Conservation (phyloP, 257 asterid species). For the Asclepias syriaca region DNA sequence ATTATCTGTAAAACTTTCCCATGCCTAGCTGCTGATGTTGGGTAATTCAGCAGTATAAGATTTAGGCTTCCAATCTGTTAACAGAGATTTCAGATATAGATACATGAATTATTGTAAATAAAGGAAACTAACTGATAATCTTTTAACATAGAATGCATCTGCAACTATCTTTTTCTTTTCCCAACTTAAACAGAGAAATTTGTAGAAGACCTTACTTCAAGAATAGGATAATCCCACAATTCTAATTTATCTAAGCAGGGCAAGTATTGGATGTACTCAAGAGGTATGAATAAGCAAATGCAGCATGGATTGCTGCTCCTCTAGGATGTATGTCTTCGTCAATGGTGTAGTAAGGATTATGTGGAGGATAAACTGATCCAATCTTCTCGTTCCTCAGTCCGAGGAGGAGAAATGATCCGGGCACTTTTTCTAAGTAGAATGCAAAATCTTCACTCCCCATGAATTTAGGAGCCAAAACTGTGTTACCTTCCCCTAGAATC, state of each 20-base stretch:
- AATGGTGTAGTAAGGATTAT: slow-evolving; percentile 40
- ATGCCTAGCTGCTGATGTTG: too few species aligned
- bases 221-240: not conserved
- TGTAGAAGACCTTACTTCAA: not conserved
- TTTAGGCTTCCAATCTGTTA: too few species aligned
- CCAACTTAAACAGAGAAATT: not conserved
- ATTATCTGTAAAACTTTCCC: too few species aligned
- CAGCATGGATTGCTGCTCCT: slow-evolving; percentile 55
- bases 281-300: slow-evolving; percentile 44
- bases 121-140: too few species aligned
- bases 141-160: too few species aligned
- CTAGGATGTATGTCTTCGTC: slow-evolving; percentile 51
- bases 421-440: slow-evolving; percentile 33
- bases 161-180: too few species aligned
- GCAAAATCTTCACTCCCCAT: slow-evolving; percentile 66
- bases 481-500: slow-evolving; percentile 38
- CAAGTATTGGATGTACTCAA: slow-evolving; percentile 11
- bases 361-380: slow-evolving; percentile 43
- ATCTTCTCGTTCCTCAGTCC: slow-evolving; percentile 35
- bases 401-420: slow-evolving; percentile 31
- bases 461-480: slow-evolving; percentile 24
- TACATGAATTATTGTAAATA: too few species aligned
- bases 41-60: too few species aligned
- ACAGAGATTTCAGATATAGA: too few species aligned
- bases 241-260: not conserved